A percentile compares a stretch with the other conserved stretches of the same genome.
These are phyloP conservation scores for Chamaenerion angustifolium DNA, from an alignment of 345 rosid genomes.

Conservation along the genomic window DNA sequence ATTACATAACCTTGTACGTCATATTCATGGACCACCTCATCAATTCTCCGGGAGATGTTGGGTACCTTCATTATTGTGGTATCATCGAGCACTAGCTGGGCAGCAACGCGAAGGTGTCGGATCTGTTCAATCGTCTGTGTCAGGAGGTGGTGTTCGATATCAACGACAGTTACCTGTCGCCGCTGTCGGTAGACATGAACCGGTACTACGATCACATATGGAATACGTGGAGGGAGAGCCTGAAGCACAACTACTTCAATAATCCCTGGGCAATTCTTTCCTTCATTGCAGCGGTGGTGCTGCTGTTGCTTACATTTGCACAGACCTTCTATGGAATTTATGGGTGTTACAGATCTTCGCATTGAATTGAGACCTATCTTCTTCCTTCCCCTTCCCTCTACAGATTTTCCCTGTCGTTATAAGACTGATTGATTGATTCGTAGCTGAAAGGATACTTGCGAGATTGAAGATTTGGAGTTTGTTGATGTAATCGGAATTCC, in stretches of 20 bases:
- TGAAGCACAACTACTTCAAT: conserved; percentile 67
- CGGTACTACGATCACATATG: conserved; percentile 56
- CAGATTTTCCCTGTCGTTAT: no score
- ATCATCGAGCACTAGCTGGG: conserved; percentile 84
- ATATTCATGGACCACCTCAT: no score
- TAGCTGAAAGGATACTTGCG: no score
- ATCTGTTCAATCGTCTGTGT: conserved; percentile 72
- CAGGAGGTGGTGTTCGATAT: conserved; percentile 80
- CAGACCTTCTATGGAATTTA: conserved; percentile 65
- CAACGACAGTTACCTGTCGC: no score
- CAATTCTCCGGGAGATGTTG: no score
- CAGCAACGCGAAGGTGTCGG: conserved; percentile 70
- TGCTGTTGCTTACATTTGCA: conserved; percentile 53
- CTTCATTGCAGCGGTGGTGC: conserved; percentile 45
- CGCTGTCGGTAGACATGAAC: conserved; percentile 49
- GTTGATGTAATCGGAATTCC: no score
- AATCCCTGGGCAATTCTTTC: conserved; percentile 83
- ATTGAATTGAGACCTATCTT: neutral
- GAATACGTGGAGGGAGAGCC: conserved; percentile 72
- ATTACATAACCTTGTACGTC: no score
- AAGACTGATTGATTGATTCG: no score
- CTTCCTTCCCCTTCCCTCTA: no score
- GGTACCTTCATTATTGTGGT: conserved; percentile 75
- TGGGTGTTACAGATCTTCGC: conserved; percentile 35
- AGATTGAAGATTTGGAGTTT: no score